Conservation (phyloP, 306 rosid genomes). For the Prunus fruticosa region DNA sequence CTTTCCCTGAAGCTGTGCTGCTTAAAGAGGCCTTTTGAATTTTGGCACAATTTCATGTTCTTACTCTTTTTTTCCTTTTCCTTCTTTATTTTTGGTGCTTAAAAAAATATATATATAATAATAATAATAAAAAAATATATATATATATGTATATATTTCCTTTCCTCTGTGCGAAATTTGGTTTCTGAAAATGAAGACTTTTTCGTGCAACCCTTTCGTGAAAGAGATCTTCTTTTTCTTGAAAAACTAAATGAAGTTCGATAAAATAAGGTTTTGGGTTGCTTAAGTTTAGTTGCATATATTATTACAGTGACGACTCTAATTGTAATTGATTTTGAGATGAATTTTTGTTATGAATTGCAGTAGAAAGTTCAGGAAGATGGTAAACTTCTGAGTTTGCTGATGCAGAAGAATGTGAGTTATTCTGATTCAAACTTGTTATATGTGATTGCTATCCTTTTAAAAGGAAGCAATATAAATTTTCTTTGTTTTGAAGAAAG, state of each 20-base stretch:
- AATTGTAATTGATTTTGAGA: constrained; percentile 16
- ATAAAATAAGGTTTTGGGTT: constrained; percentile 1
- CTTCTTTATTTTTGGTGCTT: no score
- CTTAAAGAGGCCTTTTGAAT: no score
- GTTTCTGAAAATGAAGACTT: not conserved
- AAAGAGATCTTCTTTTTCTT: not conserved
- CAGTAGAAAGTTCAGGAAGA: constrained; percentile 53
- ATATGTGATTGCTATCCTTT: not conserved
- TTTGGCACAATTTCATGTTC: no score
- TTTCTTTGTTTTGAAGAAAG: not conserved
- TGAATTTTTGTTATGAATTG: constrained; percentile 22
- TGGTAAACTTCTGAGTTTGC: constrained; percentile 71
- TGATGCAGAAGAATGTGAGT: constrained; percentile 74
- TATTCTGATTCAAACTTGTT: constrained; percentile 13
- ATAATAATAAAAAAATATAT: no score
- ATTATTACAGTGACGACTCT: not conserved
- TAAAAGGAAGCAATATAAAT: not conserved
- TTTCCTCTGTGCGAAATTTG: not conserved
- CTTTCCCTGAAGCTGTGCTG: constrained; percentile 91
- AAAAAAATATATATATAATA: no score
- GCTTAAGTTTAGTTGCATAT: not conserved
- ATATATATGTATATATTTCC: no score
- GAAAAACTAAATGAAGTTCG: not conserved
- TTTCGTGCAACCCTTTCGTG: not conserved
- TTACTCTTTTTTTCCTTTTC: no score